phyloP scores from a whole-genome alignment of 2,329 filamentous ascomycete genomes.

The Fusarium temperatum region DNA sequence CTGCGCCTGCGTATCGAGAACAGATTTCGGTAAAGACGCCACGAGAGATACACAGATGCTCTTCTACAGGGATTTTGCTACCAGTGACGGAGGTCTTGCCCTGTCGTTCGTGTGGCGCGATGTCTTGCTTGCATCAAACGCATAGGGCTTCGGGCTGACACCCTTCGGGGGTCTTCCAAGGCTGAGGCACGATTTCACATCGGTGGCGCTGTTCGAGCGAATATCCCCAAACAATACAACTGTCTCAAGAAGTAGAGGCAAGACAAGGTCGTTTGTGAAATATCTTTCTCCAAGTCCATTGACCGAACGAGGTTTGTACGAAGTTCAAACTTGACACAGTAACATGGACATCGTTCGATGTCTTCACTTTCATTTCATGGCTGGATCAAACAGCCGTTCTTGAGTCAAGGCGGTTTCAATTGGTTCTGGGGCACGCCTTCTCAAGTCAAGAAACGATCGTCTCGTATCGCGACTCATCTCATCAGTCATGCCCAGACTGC shows the following conservation, averaged over 20 bases:
- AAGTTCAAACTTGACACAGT: background rate
- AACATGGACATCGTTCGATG: constrained; percentile 5
- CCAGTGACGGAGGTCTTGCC: constrained; percentile 1
- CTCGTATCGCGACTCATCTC: constrained; percentile 2
- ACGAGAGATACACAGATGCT: constrained; percentile 15
- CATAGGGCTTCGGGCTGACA: background rate
- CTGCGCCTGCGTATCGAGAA: constrained; percentile 7
- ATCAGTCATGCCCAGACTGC: background rate
- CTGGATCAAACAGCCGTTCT: constrained; percentile 9
- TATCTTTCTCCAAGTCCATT: background rate
- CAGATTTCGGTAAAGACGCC: constrained; percentile 10
- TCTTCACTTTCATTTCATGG: constrained; percentile 11
- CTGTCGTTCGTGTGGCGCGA: constrained; percentile 10
- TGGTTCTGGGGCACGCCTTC: constrained; percentile 20
- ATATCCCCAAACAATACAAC: background rate
- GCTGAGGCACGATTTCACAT: constrained; percentile 1
- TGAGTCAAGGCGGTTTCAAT: constrained; percentile 34
- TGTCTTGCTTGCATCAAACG: constrained; percentile 15
- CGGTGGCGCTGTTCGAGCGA: background rate
- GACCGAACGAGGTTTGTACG: background rate
- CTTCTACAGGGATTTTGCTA: constrained; percentile 16
- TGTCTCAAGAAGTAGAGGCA: background rate
- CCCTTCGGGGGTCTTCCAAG: background rate
- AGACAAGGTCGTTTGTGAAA: constrained; percentile 6
- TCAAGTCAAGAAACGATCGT: constrained; percentile 14